phyloP scores from a whole-genome alignment of 2,329 filamentous ascomycete genomes.

The Xylaria sp. region DNA sequence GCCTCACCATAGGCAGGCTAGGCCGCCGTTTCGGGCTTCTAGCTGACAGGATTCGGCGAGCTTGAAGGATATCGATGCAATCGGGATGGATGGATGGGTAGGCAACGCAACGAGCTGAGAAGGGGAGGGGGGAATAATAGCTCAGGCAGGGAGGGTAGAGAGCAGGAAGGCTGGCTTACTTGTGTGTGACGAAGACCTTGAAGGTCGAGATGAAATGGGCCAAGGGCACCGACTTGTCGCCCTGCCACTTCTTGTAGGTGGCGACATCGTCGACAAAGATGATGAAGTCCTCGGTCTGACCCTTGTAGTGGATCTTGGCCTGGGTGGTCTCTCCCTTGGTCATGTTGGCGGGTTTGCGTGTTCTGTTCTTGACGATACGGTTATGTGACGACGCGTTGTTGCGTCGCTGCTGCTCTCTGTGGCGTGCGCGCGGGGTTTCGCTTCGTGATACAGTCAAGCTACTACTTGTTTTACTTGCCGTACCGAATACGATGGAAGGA shows the following conservation, averaged over 20 bases:
- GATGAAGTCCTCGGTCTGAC: slow-evolving; percentile 61
- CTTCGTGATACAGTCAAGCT: slow-evolving; percentile 1
- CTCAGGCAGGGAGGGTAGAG: slow-evolving; percentile 1
- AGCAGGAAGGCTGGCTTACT: slow-evolving; percentile 60
- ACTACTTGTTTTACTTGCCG: background rate
- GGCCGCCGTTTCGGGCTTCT: background rate
- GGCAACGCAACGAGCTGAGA: no score
- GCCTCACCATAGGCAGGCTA: background rate
- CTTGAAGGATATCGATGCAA: background rate
- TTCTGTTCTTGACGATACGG: slow-evolving; percentile 15
- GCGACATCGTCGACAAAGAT: slow-evolving; percentile 63
- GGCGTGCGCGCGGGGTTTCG: no score
- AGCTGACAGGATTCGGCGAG: background rate
- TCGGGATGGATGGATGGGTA: background rate
- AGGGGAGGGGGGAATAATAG: background rate
- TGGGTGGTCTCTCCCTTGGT: slow-evolving; percentile 70
- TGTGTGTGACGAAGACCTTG: slow-evolving; percentile 88
- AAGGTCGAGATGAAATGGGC: slow-evolving; percentile 84
- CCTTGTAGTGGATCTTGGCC: slow-evolving; percentile 86
- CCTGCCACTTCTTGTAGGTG: slow-evolving; percentile 78
- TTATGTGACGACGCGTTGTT: slow-evolving; percentile 1
- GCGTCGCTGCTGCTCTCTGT: no score
- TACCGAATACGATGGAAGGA: slow-evolving; percentile 1
- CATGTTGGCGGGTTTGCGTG: slow-evolving; percentile 58
- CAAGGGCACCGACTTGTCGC: slow-evolving; percentile 76